Conservation (phyloP, 2,329 filamentous ascomycete species). For the Aspergillus amoenus region DNA sequence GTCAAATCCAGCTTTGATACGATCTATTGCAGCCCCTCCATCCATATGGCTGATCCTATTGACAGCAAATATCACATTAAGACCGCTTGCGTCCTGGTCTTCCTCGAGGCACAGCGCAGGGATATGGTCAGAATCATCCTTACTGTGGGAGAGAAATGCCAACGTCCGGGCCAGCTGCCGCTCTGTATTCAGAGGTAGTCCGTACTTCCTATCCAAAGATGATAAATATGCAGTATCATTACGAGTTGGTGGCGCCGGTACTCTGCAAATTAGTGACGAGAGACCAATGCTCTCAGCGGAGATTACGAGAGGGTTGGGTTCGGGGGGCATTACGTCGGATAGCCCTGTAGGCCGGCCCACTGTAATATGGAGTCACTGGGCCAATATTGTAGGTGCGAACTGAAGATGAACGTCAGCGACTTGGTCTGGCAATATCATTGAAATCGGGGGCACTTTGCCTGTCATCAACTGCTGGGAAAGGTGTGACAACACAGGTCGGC, state of each 20-base stretch:
- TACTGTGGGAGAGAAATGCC: constrained; percentile 34
- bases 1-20: not conserved
- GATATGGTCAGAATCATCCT: constrained; percentile 29
- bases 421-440: too few relatives aligned
- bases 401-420: too few relatives aligned
- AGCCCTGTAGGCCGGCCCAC: too few relatives aligned
- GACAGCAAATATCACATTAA: not conserved
- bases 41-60: not conserved
- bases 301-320: too few relatives aligned
- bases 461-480: too few relatives aligned
- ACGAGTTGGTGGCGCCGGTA: not conserved
- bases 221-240: not conserved
- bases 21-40: not conserved
- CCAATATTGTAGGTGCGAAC: too few relatives aligned
- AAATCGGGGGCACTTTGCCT: too few relatives aligned
- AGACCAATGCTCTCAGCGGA: not conserved
- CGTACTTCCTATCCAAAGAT: not conserved
- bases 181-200: constrained; percentile 34
- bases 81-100: not conserved
- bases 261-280: not conserved
- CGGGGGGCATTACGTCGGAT: too few relatives aligned
- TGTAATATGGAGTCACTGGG: too few relatives aligned
- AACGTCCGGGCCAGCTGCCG: constrained; percentile 27
- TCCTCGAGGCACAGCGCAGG: constrained; percentile 38
- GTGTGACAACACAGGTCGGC: too few relatives aligned